phyloP scores from a whole-genome alignment of 2,329 filamentous ascomycete genomes.

The Sarocladium oryzae region DNA sequence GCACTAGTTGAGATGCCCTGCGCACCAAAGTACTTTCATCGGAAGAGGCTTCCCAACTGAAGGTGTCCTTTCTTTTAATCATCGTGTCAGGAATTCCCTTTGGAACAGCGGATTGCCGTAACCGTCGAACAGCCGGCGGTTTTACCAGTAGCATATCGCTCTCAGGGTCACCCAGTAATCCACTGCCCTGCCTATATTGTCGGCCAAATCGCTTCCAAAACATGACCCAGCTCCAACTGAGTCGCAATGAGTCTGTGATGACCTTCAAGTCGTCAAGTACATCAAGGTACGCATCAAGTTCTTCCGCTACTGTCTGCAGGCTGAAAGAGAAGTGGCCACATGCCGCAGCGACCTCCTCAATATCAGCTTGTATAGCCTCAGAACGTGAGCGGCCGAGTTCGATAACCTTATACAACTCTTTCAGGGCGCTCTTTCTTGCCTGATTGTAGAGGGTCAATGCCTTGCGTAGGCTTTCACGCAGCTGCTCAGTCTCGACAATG shows the following conservation, averaged over 20 bases:
- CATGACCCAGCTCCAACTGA: slow-evolving; percentile 78
- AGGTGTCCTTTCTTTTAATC: slow-evolving; percentile 44
- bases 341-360: slow-evolving; percentile 95
- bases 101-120: slow-evolving; percentile 48
- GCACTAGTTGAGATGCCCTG: slow-evolving; percentile 36
- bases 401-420: slow-evolving; percentile 73
- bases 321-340: slow-evolving; percentile 96
- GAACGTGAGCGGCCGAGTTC: slow-evolving; percentile 63
- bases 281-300: slow-evolving; percentile 76
- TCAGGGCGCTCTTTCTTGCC: slow-evolving; percentile 68
- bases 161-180: slow-evolving; percentile 32
- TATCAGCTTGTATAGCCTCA: slow-evolving; percentile 78
- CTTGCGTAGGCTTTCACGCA: slow-evolving; percentile 71
- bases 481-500: slow-evolving; percentile 71
- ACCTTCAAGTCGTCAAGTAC: slow-evolving; percentile 81
- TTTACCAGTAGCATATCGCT: slow-evolving; percentile 32
- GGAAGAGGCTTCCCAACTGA: slow-evolving; percentile 50
- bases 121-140: slow-evolving; percentile 32
- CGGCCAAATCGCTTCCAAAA: slow-evolving; percentile 54
- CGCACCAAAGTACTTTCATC: slow-evolving; percentile 38
- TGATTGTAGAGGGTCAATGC: slow-evolving; percentile 74
- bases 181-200: slow-evolving; percentile 12
- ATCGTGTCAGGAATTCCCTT: slow-evolving; percentile 50
- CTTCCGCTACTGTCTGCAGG: slow-evolving; percentile 82
- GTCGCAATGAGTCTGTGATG: slow-evolving; percentile 52